A percentile compares a stretch with the other conserved stretches of the same genome.
Conservation (phyloP, 1,284 basidiomycete genomes). For the Fomitopsis palustris region DNA sequence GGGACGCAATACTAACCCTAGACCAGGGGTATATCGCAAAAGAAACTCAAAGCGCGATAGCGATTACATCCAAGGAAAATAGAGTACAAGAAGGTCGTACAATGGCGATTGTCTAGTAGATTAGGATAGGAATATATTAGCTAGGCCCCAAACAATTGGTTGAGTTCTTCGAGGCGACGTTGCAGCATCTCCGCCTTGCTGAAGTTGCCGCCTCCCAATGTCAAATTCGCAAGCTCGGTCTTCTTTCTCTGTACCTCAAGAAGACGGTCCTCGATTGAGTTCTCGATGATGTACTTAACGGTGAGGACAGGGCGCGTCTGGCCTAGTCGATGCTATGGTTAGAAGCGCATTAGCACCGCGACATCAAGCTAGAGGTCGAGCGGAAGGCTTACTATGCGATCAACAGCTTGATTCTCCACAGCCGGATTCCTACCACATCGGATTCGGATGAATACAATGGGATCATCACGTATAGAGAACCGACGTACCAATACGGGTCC, state of each 20-base stretch:
- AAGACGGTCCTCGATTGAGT: conserved; percentile 88
- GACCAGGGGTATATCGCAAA: neutral
- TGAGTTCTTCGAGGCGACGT: conserved; percentile 80
- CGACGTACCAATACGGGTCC: conserved; percentile 87
- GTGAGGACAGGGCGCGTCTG: conserved; percentile 91
- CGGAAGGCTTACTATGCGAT: conserved; percentile 68
- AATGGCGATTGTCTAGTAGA: conserved; percentile 2
- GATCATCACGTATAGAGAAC: neutral
- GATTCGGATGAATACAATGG: neutral
- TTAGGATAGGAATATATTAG: conserved; percentile 17
- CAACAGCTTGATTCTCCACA: conserved; percentile 94
- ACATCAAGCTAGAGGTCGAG: neutral
- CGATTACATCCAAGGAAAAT: neutral
- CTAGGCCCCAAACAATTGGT: conserved; percentile 57
- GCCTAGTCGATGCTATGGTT: conserved; percentile 81
- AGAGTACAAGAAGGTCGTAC: conserved; percentile 4
- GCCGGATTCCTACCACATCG: conserved; percentile 78
- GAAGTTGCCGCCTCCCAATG: conserved; percentile 69
- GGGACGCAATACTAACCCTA: neutral
- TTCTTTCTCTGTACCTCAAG: conserved; percentile 94
- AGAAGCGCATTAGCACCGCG: conserved; percentile 12
- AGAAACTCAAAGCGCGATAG: neutral
- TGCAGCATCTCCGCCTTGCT: conserved; percentile 82
- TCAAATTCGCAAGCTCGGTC: conserved; percentile 88
- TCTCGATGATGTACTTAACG: conserved; percentile 88